Evolutionary conservation across 345 rosid species (phyloP).

Genomic region (Murraya paniculata): DNA sequence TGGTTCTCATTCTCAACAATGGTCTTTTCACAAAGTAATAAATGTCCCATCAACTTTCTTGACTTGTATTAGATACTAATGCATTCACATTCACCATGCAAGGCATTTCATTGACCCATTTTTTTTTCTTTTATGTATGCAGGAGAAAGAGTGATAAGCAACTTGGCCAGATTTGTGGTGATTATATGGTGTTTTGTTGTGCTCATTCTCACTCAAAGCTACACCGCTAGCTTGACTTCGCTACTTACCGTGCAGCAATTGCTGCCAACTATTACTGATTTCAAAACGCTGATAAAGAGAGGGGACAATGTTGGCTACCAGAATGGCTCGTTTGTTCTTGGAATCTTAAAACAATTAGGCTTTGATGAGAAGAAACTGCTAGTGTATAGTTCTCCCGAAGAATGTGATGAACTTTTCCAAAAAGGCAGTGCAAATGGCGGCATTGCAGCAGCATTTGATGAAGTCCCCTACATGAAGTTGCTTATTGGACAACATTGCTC

Average conservation of each 20-base stretch:
- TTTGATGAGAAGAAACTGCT: conserved; percentile 24
- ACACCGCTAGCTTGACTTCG: conserved; percentile 70
- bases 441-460: conserved; percentile 39
- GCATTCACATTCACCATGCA: too few relatives aligned
- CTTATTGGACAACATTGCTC: conserved; percentile 38
- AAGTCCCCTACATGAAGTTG: conserved; percentile 28
- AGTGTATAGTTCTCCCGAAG: conserved; percentile 12
- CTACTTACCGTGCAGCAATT: conserved; percentile 52
- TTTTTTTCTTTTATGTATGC: background rate
- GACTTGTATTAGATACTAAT: too few relatives aligned
- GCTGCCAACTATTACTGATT: conserved; percentile 42
- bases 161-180: conserved; percentile 41
- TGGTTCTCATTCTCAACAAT: conserved; percentile 82
- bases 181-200: conserved; percentile 74
- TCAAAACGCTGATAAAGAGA: conserved; percentile 33
- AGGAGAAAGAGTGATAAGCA: conserved; percentile 66
- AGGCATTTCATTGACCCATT: background rate
- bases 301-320: conserved; percentile 44
- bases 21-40: conserved; percentile 45
- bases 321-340: conserved; percentile 33
- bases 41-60: too few relatives aligned
- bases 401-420: conserved; percentile 28
- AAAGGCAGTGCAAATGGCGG: conserved; percentile 38
- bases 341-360: conserved; percentile 22
- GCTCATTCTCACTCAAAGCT: conserved; percentile 61